Percentiles rank a stretch among this genome's conserved stretches.
Evolutionary conservation across 2,329 filamentous ascomycete species (phyloP).

Genomic region (Alternaria panax): DNA sequence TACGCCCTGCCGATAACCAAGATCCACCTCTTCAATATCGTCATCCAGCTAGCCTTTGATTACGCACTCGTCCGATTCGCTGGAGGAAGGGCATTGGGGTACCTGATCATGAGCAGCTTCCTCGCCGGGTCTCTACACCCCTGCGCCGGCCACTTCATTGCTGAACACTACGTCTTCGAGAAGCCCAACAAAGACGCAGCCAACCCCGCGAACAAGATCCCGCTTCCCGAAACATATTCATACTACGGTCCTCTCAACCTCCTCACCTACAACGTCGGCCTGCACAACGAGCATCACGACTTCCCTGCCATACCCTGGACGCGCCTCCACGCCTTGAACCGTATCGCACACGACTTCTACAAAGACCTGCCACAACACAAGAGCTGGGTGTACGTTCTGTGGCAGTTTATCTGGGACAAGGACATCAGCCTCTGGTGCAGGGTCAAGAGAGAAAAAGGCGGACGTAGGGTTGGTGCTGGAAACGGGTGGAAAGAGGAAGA

Average conservation of each 20-base stretch:
- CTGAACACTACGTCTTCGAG: constrained; percentile 75
- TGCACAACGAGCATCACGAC: constrained; percentile 99
- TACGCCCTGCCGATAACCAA: constrained; percentile 87
- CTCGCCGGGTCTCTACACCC: constrained; percentile 93
- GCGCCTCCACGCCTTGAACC: constrained; percentile 75
- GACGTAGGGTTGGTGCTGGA: constrained; percentile 62
- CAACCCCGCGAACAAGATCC: constrained; percentile 58
- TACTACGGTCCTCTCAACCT: constrained; percentile 95
- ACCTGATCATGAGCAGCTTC: constrained; percentile 89
- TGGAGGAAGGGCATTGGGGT: constrained; percentile 73
- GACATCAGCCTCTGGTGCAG: constrained; percentile 89
- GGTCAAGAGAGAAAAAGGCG: constrained; percentile 88
- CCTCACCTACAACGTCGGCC: constrained; percentile 94
- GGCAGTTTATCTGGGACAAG: constrained; percentile 92
- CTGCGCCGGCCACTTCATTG: constrained; percentile 96
- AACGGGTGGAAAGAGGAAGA: constrained; percentile 58
- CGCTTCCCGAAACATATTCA: constrained; percentile 89
- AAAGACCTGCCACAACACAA: constrained; percentile 82
- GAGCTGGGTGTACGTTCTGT: constrained; percentile 93
- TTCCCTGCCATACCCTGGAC: constrained; percentile 98
- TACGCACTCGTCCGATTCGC: constrained; percentile 67
- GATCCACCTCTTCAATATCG: constrained; percentile 84
- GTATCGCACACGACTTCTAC: constrained; percentile 91
- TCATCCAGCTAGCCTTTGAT: constrained; percentile 80
- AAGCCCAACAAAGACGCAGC: constrained; percentile 61